phyloP scores from a whole-genome alignment of 108 stramenopile species.

The Fragilariopsis cylindrus region DNA sequence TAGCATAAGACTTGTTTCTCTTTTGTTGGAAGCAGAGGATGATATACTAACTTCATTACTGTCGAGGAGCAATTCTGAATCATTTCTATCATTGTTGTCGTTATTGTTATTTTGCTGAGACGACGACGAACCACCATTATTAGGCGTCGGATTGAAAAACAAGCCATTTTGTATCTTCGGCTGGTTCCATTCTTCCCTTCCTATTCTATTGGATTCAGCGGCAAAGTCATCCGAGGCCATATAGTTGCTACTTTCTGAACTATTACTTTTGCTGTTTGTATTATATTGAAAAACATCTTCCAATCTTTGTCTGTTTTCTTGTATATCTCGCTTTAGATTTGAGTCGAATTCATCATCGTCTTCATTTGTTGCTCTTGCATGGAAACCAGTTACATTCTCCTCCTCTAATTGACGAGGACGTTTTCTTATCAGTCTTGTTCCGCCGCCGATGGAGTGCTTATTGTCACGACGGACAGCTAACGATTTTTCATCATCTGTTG shows the following conservation, averaged over 20 bases:
- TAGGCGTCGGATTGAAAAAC: conserved; percentile 45
- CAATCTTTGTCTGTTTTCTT: conserved; percentile 43
- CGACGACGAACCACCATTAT: not conserved
- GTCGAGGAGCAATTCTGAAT: not conserved
- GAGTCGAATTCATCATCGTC: conserved; percentile 83
- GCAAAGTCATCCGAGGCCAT: conserved; percentile 42
- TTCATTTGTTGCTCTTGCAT: conserved; percentile 73
- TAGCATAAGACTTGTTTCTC: conserved; percentile 9
- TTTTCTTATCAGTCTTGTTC: conserved; percentile 27
- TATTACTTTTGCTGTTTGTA: not conserved
- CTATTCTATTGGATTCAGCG: conserved; percentile 27
- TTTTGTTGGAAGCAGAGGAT: not conserved
- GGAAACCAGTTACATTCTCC: conserved; percentile 76
- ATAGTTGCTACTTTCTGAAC: not conserved
- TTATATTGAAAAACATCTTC: conserved; percentile 19
- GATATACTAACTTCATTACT: not conserved
- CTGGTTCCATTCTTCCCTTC: conserved; percentile 12
- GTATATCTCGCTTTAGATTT: conserved; percentile 55
- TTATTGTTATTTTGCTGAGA: not conserved
- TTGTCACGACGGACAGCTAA: not conserved
- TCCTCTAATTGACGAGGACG: conserved; percentile 54
- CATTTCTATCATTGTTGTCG: not conserved
- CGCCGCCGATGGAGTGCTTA: not conserved
- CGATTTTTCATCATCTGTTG: not conserved
- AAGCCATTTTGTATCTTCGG: conserved; percentile 37